Evolutionary conservation across 164 flowering plant genomes (phyloP).

Genomic region (Stephania yunnanensis): DNA sequence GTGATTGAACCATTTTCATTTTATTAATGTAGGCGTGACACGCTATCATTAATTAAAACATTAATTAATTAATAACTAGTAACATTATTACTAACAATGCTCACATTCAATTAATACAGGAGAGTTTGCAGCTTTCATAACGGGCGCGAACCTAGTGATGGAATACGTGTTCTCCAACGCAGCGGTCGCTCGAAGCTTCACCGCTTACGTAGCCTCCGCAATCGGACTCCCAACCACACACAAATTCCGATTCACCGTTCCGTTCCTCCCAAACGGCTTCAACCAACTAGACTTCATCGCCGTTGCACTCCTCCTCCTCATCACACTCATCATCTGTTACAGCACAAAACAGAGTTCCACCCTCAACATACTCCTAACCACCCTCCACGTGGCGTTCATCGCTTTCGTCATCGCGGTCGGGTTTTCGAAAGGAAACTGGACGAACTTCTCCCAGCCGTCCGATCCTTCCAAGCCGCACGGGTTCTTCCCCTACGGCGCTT

Average conservation of each 20-base stretch:
- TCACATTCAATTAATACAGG: conserved; percentile 28
- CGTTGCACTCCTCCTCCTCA: conserved; percentile 39
- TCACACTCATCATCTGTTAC: conserved; percentile 59
- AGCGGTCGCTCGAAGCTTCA: conserved; percentile 66
- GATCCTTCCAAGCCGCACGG: conserved; percentile 46
- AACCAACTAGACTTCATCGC: conserved; percentile 59
- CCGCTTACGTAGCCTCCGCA: conserved; percentile 49
- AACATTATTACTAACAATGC: background rate
- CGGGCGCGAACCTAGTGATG: conserved; percentile 70
- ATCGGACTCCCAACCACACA: conserved; percentile 34
- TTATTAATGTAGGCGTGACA: too few relatives aligned
- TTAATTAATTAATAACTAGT: too few relatives aligned
- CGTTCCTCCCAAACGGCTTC: conserved; percentile 45
- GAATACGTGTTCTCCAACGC: conserved; percentile 79
- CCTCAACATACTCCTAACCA: conserved; percentile 70
- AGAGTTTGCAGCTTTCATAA: conserved; percentile 61
- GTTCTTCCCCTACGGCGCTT: conserved; percentile 60
- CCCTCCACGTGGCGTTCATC: conserved; percentile 65
- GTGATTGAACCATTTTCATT: too few relatives aligned
- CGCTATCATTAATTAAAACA: too few relatives aligned
- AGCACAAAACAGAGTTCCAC: conserved; percentile 83
- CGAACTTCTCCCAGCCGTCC: conserved; percentile 50
- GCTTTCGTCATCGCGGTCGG: conserved; percentile 64
- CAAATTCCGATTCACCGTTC: conserved; percentile 46
- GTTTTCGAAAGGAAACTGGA: conserved; percentile 58